Conservation (phyloP, 23 red algal species). For the Agarophyton chilense region DNA sequence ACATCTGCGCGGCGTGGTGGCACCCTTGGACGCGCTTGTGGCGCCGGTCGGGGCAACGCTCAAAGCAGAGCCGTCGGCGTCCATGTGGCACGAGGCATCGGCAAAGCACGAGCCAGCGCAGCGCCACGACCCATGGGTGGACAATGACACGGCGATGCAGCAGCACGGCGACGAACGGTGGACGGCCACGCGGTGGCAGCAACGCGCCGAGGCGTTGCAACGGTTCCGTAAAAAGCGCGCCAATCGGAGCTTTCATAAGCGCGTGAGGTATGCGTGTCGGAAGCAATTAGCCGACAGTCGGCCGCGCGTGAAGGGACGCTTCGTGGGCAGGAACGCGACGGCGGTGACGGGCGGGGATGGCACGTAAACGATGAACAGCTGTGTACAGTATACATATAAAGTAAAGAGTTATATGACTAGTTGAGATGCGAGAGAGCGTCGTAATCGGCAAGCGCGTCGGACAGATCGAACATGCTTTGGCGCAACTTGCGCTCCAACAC, state of each 20-base stretch:
- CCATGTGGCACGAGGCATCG: no score
- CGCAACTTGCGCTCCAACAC: constrained; percentile 51
- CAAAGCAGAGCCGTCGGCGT: no score
- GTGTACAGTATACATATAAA: no score
- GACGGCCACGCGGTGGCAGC: not conserved
- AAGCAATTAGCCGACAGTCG: constrained; percentile 83
- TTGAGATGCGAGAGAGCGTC: not conserved
- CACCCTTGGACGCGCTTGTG: no score
- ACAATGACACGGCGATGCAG: not conserved
- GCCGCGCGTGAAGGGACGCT: constrained; percentile 83
- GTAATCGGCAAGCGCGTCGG: not conserved
- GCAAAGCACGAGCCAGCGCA: not conserved
- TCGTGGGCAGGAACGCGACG: constrained; percentile 44
- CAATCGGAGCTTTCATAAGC: constrained; percentile 62
- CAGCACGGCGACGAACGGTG: not conserved
- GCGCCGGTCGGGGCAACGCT: no score
- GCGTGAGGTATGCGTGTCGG: constrained; percentile 73
- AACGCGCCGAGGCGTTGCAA: constrained; percentile 56
- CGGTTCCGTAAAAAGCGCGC: constrained; percentile 72
- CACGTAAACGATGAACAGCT: no score
- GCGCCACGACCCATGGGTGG: not conserved
- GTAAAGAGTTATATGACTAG: no score
- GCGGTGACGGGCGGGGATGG: no score
- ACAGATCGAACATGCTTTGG: constrained; percentile 16
- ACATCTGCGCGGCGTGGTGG: no score